Evolutionary conservation across 2,329 filamentous ascomycete genomes (phyloP).

Genomic region (Aspergillus quadricinctus): DNA sequence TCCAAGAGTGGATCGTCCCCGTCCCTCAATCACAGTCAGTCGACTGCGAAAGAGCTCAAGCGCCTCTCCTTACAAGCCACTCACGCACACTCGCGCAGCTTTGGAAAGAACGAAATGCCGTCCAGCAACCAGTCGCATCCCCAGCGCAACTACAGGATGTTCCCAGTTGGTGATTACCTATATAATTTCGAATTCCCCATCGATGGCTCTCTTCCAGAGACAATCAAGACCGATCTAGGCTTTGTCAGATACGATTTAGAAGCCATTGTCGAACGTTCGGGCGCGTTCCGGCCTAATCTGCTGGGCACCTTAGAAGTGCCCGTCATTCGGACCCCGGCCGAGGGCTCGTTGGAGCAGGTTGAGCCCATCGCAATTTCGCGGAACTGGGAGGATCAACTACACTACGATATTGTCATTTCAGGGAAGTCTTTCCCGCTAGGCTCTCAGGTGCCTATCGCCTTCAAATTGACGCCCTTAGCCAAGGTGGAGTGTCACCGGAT

Average conservation of each 20-base stretch:
- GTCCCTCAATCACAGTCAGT: conserved; percentile 43
- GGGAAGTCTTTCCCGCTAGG: conserved; percentile 92
- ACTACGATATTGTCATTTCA: conserved; percentile 94
- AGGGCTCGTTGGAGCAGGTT: conserved; percentile 82
- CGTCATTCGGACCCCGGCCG: conserved; percentile 79
- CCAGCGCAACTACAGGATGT: conserved; percentile 80
- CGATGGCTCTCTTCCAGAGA: conserved; percentile 75
- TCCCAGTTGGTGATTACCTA: conserved; percentile 68
- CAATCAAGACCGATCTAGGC: conserved; percentile 79
- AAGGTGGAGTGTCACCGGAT: conserved; percentile 92
- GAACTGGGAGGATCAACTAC: conserved; percentile 91
- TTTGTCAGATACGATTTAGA: conserved; percentile 86
- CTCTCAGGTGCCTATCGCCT: conserved; percentile 82
- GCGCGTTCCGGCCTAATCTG: conserved; percentile 84
- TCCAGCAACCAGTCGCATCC: conserved; percentile 54
- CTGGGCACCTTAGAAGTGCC: conserved; percentile 76
- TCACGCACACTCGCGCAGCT: conserved; percentile 77
- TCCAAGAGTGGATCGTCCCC: conserved; percentile 37
- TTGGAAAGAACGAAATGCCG: conserved; percentile 70
- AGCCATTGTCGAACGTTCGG: conserved; percentile 76
- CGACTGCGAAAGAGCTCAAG: conserved; percentile 51
- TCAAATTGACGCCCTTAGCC: conserved; percentile 86
- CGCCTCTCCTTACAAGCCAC: conserved; percentile 74
- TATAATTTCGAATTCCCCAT: conserved; percentile 79
- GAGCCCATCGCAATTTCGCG: conserved; percentile 91